Base-by-base conservation (phyloP, 331 rosid genomes). In the Acacia pycnantha region DNA sequence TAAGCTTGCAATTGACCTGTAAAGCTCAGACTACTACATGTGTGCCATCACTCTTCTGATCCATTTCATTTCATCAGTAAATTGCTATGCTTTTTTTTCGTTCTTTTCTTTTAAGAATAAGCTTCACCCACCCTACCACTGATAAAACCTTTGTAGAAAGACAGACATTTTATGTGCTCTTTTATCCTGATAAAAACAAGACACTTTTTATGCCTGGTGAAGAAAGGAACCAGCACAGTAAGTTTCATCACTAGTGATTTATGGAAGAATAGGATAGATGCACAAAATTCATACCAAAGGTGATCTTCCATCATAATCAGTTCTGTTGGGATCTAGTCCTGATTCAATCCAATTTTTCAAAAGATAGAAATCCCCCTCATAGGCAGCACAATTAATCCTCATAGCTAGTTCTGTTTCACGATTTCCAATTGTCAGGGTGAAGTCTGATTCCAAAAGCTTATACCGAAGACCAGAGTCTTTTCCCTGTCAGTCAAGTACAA, bases 231-330 rank as follows among this genome's bases (percentile, higher is more conserved):
- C 41, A 21, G 67, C 48, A 37, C 13, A 11, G 48, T 24, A 61
- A 24, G n/a, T 40, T 56, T 46, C 44, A 33, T 22, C 6, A 16
- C 27, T 37, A 33, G 37, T 5, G 50, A 56, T 62, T 62, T 40
- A 74, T 35, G 69, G 74, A 73, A 29, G n/a, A 18, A 61, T 24
- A 37, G 6, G 65, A 76, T 70, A 77, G 66, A 44, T 16, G 61
- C 61, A 50, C 4, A 11, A 46, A 82, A 43, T 79, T 68, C 86
- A 43, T 87, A 92, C 97, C 92, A 92, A 87, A 53, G 97, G 92
- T 2, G 92, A 88, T 84, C 97, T 87, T 26, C 94, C 90, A 77
- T 88, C 88, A 86, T 92, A 92, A 87, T 92, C 91, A 76, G 83
- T 79, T 65, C 84, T 88, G 46, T 84, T 88, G 40, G 94, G 91